Base-by-base conservation (phyloP, 768 basidiomycete genomes). In the Exidia glandulosa region DNA sequence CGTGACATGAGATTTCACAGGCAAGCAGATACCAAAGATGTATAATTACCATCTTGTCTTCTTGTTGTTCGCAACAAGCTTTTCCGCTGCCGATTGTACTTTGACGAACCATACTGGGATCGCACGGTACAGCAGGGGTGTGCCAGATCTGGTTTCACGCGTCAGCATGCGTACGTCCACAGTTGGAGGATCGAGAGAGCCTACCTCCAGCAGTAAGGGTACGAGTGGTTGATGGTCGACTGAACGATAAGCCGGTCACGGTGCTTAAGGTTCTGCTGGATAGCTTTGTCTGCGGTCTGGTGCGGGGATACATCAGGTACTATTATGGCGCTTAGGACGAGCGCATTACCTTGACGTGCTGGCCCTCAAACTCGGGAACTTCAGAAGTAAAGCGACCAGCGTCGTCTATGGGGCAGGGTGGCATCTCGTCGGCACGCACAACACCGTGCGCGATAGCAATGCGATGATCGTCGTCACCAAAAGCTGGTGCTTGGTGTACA, bases 391-490 rank as follows among this genome's bases (percentile, higher is more conserved):
- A 99, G 62, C 79, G 78, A 7, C 94, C 93, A 7, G 78, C 76
- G 66, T 99, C 95, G 65, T 98, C 91, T 59, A 99, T 81, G 41
- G 96, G 96, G 70, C 94, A 96, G 0, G 96, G 96, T 0, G 96
- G 94, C 81, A 94, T 85, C 71, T 97, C 94, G 50, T 95, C 94
- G 1, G 81, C 77, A 29, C 78, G 78, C n/a, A 98, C 71, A 57
- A 97, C 82, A 23, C 87, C 90, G 66, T 95, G 81, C 3, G 84
- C 83, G 62, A 95, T 79, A 30, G 90, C 87, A 66, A 99, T 83
- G 58, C 96, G 89, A 72, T 97, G 91, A 80, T 99, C 96, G 67
- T 99, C 96, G 71, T 98, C 95, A 76, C 96, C 96, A 68, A 96
- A 98, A 0, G 88, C 94, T 2, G 96, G 96, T 2, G 96, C 93